Evolutionary conservation across 345 rosid genomes (phyloP), one percentile per base, ranked within the genome.

Genomic region (Citrus glauca): DNA sequence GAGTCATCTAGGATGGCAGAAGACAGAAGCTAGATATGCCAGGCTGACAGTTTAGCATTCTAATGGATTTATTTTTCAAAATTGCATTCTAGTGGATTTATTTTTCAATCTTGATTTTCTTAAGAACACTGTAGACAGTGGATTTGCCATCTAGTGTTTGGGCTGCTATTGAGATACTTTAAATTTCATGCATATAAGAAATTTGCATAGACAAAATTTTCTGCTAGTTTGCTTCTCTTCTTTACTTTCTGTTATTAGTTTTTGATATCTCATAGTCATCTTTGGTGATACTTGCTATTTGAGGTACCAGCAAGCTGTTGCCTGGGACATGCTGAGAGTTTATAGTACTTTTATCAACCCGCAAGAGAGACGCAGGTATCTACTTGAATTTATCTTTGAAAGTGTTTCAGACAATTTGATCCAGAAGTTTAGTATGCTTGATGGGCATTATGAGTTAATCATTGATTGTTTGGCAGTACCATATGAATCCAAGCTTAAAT

Each of bases 321-420:
- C 97, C 0, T 92, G 97, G 99, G 99, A 96, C 88, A 94, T 96
- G 98, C 90, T 96, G 79, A 92, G 77, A 89, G 93, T 96, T 80
- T 94, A 96, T 73, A 83, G 92, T 82, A 87, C 88, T 77, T 96
- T 94, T 85, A 78, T 96, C 79, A 95, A 91, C 70, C 78, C 92
- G 77, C 86, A 85, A 78, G 98, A 96, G 77, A 91, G 83, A 81
- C 90, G 91, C 88, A 92, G 98, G 99, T 96, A 87, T 75, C 85
- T 78, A 11, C 69, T 74, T 25, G 30, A 45, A 64, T 64, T 40
- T 61, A 72, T 66, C 35, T 77, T 80, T 55, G 73, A 40, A 66
- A 50, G 4, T 45, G 5, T 76, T 67, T 64, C 37, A 45, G 45
- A 67, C 33, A 30, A 71, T 77, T 59, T 50, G 40, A 33, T 60